phyloP scores from a whole-genome alignment of 768 basidiomycete species.

The Hygrophoropsis aurantiaca region DNA sequence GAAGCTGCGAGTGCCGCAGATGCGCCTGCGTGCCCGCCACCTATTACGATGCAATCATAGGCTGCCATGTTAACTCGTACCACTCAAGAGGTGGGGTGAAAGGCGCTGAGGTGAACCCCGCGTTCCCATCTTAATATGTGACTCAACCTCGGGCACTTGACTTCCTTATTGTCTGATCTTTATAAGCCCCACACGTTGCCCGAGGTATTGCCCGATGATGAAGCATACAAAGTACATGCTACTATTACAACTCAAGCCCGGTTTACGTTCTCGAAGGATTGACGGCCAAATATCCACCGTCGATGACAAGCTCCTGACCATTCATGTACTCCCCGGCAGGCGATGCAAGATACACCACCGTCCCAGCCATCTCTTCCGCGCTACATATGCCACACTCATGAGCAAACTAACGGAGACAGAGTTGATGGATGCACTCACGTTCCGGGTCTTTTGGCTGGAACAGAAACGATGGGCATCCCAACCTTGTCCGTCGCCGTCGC shows the following conservation, averaged over 20 bases:
- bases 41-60: conserved; percentile 62
- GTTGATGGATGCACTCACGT: conserved; percentile 45
- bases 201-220: too few species aligned
- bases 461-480: conserved; percentile 56
- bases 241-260: too few species aligned
- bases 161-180: too few species aligned
- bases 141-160: too few species aligned
- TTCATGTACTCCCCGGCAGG: conserved; percentile 72
- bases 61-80: conserved; percentile 11
- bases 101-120: too few species aligned
- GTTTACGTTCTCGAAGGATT: conserved; percentile 60
- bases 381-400: conserved; percentile 33
- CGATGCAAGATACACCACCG: conserved; percentile 73
- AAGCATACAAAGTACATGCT: too few species aligned
- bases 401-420: conserved; percentile 2
- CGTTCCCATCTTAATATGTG: too few species aligned
- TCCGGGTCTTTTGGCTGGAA: conserved; percentile 65
- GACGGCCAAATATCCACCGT: conserved; percentile 72
- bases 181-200: too few species aligned
- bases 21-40: conserved; percentile 67
- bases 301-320: conserved; percentile 76
- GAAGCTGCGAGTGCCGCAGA: conserved; percentile 62
- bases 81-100: background rate
- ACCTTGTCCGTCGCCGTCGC: conserved; percentile 50
- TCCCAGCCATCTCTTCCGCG: conserved; percentile 73